Evolutionary conservation across 306 rosid genomes (phyloP).

Genomic region (Cucurbita ficifolia): DNA sequence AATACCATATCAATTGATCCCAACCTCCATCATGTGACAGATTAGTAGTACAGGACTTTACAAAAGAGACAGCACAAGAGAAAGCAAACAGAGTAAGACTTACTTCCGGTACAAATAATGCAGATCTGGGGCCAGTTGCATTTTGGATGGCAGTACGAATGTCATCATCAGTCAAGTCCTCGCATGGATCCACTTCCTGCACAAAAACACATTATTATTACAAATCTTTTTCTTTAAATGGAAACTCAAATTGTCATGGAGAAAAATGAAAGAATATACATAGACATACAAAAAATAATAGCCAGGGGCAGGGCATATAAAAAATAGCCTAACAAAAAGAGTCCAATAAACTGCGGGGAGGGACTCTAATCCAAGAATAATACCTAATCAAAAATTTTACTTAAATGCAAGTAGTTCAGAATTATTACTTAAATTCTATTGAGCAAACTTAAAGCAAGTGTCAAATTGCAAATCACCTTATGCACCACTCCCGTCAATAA

Average conservation of each 20-base stretch:
- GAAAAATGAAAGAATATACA: too few species aligned
- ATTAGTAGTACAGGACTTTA: neutral
- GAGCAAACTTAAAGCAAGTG: too few species aligned
- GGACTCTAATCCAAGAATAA: too few species aligned
- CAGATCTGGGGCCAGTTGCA: constrained; percentile 28
- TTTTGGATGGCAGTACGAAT: constrained; percentile 30
- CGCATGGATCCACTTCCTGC: constrained; percentile 36
- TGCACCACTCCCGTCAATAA: neutral
- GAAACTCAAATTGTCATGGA: too few species aligned
- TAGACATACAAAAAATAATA: too few species aligned
- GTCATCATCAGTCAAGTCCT: constrained; percentile 23
- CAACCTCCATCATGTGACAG: neutral
- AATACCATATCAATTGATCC: neutral
- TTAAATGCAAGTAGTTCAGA: too few species aligned
- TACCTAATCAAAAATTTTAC: too few species aligned
- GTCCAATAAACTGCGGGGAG: too few species aligned
- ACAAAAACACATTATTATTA: neutral
- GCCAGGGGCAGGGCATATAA: too few species aligned
- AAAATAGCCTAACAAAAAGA: too few species aligned
- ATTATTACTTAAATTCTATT: too few species aligned
- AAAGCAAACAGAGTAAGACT: constrained; percentile 1
- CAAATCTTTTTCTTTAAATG: too few species aligned
- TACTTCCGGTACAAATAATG: constrained; percentile 32
- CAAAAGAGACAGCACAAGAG: neutral
- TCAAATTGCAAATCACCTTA: neutral